Percentiles rank a stretch among this genome's conserved stretches.
phyloP scores from a whole-genome alignment of 805 yeast genomes.

The Wickerhamiella kurtzmanii region DNA sequence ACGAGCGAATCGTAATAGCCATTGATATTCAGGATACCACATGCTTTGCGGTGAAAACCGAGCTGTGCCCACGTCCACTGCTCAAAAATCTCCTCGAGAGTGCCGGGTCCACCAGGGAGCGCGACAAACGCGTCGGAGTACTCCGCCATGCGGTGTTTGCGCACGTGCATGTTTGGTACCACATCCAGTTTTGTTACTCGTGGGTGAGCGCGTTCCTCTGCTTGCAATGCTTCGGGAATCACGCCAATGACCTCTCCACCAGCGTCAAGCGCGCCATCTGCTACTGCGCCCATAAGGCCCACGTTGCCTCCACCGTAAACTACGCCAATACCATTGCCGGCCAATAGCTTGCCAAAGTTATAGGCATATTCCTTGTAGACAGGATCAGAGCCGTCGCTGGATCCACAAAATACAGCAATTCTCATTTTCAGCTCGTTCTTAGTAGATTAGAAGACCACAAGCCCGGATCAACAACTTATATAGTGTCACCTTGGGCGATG shows the following conservation, averaged over 20 bases:
- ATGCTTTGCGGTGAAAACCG: slow-evolving; percentile 73
- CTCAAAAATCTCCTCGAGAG: slow-evolving; percentile 80
- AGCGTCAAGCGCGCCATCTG: slow-evolving; percentile 13
- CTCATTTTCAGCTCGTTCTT: background rate
- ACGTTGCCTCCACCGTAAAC: slow-evolving; percentile 85
- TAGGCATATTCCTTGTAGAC: slow-evolving; percentile 40
- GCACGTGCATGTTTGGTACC: slow-evolving; percentile 79
- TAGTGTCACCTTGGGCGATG: no score
- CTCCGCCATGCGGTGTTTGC: slow-evolving; percentile 74
- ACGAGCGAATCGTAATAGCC: slow-evolving; percentile 69
- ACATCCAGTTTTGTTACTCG: slow-evolving; percentile 40
- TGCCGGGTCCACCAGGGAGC: slow-evolving; percentile 86
- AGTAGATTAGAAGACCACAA: no score
- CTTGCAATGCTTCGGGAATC: slow-evolving; percentile 71
- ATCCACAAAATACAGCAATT: slow-evolving; percentile 80
- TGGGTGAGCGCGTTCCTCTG: slow-evolving; percentile 46
- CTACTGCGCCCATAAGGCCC: slow-evolving; percentile 21
- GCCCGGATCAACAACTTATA: no score
- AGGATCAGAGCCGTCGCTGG: slow-evolving; percentile 51
- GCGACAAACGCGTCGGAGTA: slow-evolving; percentile 82
- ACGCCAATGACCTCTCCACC: slow-evolving; percentile 56
- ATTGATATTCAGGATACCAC: slow-evolving; percentile 60
- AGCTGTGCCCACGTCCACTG: slow-evolving; percentile 84
- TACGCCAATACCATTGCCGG: slow-evolving; percentile 45
- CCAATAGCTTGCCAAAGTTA: slow-evolving; percentile 47